Conservation (phyloP, 2,329 filamentous ascomycete species). For the Penicillium nordicum region DNA sequence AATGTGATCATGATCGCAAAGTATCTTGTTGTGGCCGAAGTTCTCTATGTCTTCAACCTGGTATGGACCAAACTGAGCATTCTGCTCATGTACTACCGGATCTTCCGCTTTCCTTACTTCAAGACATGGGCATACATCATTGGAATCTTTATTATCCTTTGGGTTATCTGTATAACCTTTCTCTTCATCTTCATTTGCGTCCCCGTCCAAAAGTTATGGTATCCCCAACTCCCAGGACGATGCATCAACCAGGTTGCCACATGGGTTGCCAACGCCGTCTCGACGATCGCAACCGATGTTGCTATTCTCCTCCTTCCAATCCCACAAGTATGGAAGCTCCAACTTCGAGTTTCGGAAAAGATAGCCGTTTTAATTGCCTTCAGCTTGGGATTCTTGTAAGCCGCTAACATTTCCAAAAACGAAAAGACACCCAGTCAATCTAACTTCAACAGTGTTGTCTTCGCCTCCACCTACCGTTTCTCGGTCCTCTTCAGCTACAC, state of each 20-base stretch:
- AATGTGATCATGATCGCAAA: conserved; percentile 22
- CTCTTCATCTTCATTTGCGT: conserved; percentile 31
- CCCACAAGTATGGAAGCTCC: conserved; percentile 29
- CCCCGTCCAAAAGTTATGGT: conserved; percentile 29
- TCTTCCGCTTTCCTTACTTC: conserved; percentile 28
- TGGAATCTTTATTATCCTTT: conserved; percentile 23
- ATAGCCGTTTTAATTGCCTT: neutral
- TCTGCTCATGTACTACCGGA: conserved; percentile 30
- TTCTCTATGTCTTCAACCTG: conserved; percentile 38
- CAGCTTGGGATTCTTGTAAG: neutral
- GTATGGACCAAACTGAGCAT: conserved; percentile 30
- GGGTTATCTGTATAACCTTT: conserved; percentile 30
- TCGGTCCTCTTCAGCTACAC: neutral
- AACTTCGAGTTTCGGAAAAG: conserved; percentile 19
- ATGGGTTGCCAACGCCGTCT: neutral
- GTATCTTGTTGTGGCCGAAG: conserved; percentile 40
- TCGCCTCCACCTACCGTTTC: neutral
- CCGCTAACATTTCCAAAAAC: neutral
- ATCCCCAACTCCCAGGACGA: conserved; percentile 23
- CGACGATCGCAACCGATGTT: conserved; percentile 27
- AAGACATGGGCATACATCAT: conserved; percentile 29
- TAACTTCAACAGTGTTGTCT: neutral
- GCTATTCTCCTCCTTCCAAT: conserved; percentile 25
- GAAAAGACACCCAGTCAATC: neutral
- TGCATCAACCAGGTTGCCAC: conserved; percentile 16